A percentile compares a stretch with the other conserved stretches of the same genome.
Evolutionary conservation across 176 grass and related monocot species (phyloP).

Genomic region (Oryza longistaminata): DNA sequence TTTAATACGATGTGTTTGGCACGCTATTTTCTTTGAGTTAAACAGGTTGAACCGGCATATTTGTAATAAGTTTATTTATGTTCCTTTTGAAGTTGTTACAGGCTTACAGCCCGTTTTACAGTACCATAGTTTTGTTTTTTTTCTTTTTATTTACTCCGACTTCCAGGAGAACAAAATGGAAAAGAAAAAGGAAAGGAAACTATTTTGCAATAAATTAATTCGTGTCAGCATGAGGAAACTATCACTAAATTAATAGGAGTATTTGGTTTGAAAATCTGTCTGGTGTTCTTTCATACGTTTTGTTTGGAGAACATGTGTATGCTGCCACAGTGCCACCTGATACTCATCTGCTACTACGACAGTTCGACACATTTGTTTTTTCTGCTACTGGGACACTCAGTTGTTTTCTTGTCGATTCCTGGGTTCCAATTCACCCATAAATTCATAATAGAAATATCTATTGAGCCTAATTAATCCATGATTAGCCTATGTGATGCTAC

Average conservation of each 20-base stretch:
- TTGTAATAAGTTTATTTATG: not conserved
- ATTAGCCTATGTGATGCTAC: too few species aligned
- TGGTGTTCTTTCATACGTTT: too few species aligned
- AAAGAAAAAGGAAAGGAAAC: not conserved
- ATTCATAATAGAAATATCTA: not conserved
- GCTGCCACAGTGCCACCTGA: too few species aligned
- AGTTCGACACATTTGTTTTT: too few species aligned
- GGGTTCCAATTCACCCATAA: too few species aligned
- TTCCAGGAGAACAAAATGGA: not conserved
- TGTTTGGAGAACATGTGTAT: too few species aligned
- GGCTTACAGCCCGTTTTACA: not conserved
- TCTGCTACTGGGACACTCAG: too few species aligned
- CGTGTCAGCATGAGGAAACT: not conserved
- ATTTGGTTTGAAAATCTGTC: too few species aligned
- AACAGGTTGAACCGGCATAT: not conserved
- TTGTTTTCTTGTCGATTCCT: too few species aligned
- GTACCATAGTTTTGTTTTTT: constrained; percentile 41
- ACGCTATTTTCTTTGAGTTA: not conserved
- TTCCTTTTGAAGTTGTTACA: not conserved
- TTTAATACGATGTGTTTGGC: constrained; percentile 29
- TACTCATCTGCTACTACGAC: too few species aligned
- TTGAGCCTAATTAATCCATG: too few species aligned
- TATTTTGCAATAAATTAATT: not conserved
- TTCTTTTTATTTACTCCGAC: not conserved
- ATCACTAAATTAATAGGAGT: not conserved